Percentiles rank a stretch among this genome's conserved stretches.
Conservation (phyloP, 2,329 filamentous ascomycete species). For the Emergomyces orientalis region DNA sequence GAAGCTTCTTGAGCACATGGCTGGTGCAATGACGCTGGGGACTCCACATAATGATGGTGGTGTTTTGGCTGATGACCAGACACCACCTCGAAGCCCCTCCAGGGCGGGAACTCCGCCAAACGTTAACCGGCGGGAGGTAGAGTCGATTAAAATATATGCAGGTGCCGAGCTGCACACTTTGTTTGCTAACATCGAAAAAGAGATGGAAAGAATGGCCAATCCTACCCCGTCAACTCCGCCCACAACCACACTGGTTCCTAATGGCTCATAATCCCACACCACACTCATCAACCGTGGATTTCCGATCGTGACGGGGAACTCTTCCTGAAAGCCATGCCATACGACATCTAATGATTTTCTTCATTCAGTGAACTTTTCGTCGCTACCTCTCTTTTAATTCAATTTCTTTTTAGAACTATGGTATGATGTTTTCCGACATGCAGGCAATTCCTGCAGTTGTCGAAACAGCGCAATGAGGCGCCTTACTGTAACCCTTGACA, state of each 20-base stretch:
- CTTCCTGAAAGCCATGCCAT: neutral
- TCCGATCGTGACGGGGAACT: neutral
- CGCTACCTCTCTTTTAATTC: neutral
- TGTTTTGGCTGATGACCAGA: slow-evolving; percentile 16
- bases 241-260: neutral
- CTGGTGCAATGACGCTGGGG: slow-evolving; percentile 55
- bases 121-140: slow-evolving; percentile 38
- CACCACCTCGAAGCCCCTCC: slow-evolving; percentile 51
- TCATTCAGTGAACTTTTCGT: neutral
- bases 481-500: neutral
- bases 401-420: neutral
- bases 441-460: neutral
- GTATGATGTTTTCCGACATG: neutral
- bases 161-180: slow-evolving; percentile 58
- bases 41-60: slow-evolving; percentile 5
- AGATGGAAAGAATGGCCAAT: slow-evolving; percentile 41
- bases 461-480: neutral
- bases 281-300: neutral
- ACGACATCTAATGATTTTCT: neutral
- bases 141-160: slow-evolving; percentile 61
- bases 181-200: slow-evolving; percentile 56
- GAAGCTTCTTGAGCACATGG: slow-evolving; percentile 73
- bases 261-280: neutral
- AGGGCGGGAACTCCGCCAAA: slow-evolving; percentile 31
- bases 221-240: slow-evolving; percentile 17